Conservation (phyloP, 768 basidiomycete species). For the Butyriboletus loyo region DNA sequence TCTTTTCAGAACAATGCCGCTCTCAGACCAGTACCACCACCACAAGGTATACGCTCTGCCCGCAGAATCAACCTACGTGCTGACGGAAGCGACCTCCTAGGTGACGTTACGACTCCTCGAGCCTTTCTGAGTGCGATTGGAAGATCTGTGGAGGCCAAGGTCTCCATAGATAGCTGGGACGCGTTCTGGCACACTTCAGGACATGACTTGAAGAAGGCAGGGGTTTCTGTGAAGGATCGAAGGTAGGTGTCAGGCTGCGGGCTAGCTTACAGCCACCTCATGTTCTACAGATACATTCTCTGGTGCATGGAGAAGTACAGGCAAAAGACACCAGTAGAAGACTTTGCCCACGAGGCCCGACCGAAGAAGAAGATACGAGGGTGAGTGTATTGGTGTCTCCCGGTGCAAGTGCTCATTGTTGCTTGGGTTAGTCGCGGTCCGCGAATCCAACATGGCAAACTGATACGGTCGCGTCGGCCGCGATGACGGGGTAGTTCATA, state of each 20-base stretch:
- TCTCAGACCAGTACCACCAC: constrained; percentile 19
- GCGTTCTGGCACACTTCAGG: constrained; percentile 66
- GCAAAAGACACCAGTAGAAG: constrained; percentile 47
- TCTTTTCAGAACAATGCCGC: constrained; percentile 31
- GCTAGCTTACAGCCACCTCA: constrained; percentile 1
- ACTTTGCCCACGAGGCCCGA: constrained; percentile 61
- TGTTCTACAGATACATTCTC: constrained; percentile 62
- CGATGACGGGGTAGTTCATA: constrained; percentile 17
- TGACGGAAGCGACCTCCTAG: constrained; percentile 31
- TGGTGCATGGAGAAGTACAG: constrained; percentile 86
- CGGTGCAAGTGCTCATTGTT: neutral
- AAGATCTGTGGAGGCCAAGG: constrained; percentile 60
- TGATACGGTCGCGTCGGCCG: constrained; percentile 62
- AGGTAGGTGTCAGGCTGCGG: constrained; percentile 44
- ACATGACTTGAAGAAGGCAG: constrained; percentile 57
- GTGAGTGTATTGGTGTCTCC: constrained; percentile 40
- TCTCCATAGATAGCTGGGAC: constrained; percentile 65
- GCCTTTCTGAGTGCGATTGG: constrained; percentile 77
- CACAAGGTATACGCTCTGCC: constrained; percentile 18
- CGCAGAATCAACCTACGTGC: neutral
- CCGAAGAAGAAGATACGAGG: constrained; percentile 81
- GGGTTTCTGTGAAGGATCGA: constrained; percentile 64
- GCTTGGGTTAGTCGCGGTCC: constrained; percentile 60
- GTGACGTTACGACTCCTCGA: constrained; percentile 49
- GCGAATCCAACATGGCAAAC: constrained; percentile 68